A percentile compares a stretch with the other conserved stretches of the same genome.
These are phyloP conservation scores for Venturia asperata DNA, from an alignment of 2,329 filamentous ascomycete genomes.

Conservation along the genomic window DNA sequence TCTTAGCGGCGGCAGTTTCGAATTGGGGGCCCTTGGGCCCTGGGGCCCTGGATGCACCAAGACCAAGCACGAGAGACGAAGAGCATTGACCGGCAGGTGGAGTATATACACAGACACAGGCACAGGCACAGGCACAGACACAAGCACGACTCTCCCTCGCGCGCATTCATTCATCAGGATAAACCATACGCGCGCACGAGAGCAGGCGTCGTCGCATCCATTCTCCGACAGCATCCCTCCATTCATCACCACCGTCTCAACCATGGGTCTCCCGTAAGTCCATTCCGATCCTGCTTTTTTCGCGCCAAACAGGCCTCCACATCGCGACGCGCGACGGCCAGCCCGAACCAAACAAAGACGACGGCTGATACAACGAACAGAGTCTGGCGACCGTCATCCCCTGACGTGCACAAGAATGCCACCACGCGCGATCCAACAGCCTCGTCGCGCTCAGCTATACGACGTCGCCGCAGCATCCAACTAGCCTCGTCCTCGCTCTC, in stretches of 20 bases:
- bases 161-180: neutral
- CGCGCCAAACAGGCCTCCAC: conserved; percentile 18
- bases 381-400: conserved; percentile 49
- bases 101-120: neutral
- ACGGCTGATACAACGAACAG: conserved; percentile 27
- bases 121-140: neutral
- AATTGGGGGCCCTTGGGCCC: neutral
- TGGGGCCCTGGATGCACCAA: too few relatives aligned
- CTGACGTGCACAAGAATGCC: conserved; percentile 38
- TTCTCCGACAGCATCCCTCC: neutral
- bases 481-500: conserved; percentile 26
- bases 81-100: neutral
- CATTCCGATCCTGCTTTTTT: conserved; percentile 21
- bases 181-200: too few relatives aligned
- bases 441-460: conserved; percentile 50
- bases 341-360: conserved; percentile 11
- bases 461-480: conserved; percentile 37
- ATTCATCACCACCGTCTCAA: conserved; percentile 14
- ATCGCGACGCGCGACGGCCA: conserved; percentile 13
- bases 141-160: neutral
- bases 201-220: neutral
- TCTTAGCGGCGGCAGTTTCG: neutral
- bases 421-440: conserved; percentile 48
- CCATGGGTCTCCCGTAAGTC: conserved; percentile 46
- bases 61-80: too few relatives aligned